A percentile compares a stretch with the other conserved stretches of the same genome.
These are phyloP conservation scores for Neotropicomus parvogracilis DNA, from an alignment of 1,284 basidiomycete genomes.

Conservation along the genomic window DNA sequence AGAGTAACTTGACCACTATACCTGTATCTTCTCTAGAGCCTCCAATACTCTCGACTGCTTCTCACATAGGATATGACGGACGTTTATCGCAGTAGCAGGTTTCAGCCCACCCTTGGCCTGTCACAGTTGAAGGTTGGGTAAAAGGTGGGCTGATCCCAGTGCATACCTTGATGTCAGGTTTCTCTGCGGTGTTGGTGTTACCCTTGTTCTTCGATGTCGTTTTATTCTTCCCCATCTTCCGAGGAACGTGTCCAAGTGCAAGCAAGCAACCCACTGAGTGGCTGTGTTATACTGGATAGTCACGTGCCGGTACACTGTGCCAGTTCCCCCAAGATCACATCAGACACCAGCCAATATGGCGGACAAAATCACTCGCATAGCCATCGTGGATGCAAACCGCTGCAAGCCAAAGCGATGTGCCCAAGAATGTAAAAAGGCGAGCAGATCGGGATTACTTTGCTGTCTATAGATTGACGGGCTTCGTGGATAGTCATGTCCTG, in stretches of 20 bases:
- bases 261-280: not conserved
- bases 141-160: not conserved
- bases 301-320: slow-evolving; percentile 19
- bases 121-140: not conserved
- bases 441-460: slow-evolving; percentile 7
- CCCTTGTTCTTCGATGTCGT: slow-evolving; percentile 34
- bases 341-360: slow-evolving; percentile 46
- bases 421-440: slow-evolving; percentile 88
- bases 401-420: slow-evolving; percentile 93
- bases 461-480: slow-evolving; percentile 11
- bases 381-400: slow-evolving; percentile 89
- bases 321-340: too few relatives aligned
- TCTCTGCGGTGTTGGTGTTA: slow-evolving; percentile 31
- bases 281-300: slow-evolving; percentile 12
- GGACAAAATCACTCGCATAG: slow-evolving; percentile 94
- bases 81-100: slow-evolving; percentile 75
- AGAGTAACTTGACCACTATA: slow-evolving; percentile 25
- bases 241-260: not conserved
- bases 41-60: slow-evolving; percentile 76
- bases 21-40: slow-evolving; percentile 74
- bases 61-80: slow-evolving; percentile 83
- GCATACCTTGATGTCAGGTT: slow-evolving; percentile 29
- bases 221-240: slow-evolving; percentile 57
- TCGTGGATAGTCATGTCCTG: slow-evolving; percentile 79
- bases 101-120: slow-evolving; percentile 60